Conservation (phyloP, 2,329 filamentous ascomycete genomes). For the Penicillium aurantiogriseum region DNA sequence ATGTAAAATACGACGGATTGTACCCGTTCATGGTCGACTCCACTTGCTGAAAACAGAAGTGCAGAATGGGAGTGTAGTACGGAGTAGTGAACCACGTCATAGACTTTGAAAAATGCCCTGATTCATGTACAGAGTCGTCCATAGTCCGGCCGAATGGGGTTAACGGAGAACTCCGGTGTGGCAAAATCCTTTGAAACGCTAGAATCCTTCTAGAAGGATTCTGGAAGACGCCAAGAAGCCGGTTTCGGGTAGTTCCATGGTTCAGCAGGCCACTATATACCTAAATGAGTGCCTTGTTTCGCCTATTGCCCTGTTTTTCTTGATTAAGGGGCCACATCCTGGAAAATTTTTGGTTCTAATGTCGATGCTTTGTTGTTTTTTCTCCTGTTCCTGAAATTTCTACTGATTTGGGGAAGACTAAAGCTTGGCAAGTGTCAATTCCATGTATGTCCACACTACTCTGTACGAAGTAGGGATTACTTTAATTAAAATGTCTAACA, state of each 20-base stretch:
- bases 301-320: neutral
- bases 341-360: neutral
- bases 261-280: neutral
- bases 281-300: neutral
- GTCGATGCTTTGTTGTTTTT: neutral
- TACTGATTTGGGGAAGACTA: neutral
- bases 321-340: constrained; percentile 1
- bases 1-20: neutral
- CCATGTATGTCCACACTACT: neutral
- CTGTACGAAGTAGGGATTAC: neutral
- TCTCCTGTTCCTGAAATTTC: neutral
- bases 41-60: constrained; percentile 10
- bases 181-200: constrained; percentile 16
- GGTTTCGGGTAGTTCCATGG: constrained; percentile 4
- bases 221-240: constrained; percentile 30
- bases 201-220: constrained; percentile 36
- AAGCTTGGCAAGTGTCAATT: constrained; percentile 4
- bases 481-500: neutral
- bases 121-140: neutral
- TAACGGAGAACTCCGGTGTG: constrained; percentile 12
- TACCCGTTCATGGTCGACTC: neutral
- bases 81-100: constrained; percentile 10
- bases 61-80: neutral
- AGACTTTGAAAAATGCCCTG: constrained; percentile 4
- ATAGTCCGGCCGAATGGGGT: neutral